Conservation (phyloP, 148 eudicot species). For the Polygonum aviculare region DNA sequence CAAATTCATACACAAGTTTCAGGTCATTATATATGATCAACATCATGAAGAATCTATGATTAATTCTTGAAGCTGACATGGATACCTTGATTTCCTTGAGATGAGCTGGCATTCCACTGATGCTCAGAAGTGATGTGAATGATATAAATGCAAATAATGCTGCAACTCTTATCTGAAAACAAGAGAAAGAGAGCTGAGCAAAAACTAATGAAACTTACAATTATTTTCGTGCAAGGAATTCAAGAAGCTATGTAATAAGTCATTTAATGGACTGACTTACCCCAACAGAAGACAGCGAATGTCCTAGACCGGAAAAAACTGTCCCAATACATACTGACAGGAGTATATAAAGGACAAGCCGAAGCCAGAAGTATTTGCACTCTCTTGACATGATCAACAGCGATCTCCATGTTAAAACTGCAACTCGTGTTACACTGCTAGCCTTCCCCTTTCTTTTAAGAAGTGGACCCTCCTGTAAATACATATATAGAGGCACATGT, state of each 20-base stretch:
- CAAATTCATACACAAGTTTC: not conserved
- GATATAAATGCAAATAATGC: constrained; percentile 83
- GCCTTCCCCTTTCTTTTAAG: constrained; percentile 94
- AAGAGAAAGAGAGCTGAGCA: not conserved
- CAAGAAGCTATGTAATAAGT: not conserved
- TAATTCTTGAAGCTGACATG: not conserved
- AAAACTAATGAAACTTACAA: too few species aligned
- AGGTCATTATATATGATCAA: not conserved
- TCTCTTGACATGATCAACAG: constrained; percentile 91
- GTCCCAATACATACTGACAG: constrained; percentile 84
- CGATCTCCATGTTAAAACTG: constrained; percentile 92
- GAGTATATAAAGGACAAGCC: constrained; percentile 72
- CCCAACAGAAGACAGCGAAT: constrained; percentile 90
- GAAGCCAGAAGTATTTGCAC: constrained; percentile 98
- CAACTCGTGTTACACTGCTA: constrained; percentile 52
- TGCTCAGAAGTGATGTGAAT: constrained; percentile 73
- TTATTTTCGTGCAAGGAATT: too few species aligned
- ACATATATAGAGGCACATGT: constrained; percentile 4
- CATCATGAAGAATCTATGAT: not conserved
- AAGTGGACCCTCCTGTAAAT: constrained; percentile 72
- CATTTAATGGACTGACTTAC: constrained; percentile 32
- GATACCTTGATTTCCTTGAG: constrained; percentile 83
- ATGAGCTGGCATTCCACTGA: constrained; percentile 76
- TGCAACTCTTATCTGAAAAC: constrained; percentile 76
- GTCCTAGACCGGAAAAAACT: constrained; percentile 81